Conservation (phyloP, 2,329 filamentous ascomycete species). For the Fusarium sp. region DNA sequence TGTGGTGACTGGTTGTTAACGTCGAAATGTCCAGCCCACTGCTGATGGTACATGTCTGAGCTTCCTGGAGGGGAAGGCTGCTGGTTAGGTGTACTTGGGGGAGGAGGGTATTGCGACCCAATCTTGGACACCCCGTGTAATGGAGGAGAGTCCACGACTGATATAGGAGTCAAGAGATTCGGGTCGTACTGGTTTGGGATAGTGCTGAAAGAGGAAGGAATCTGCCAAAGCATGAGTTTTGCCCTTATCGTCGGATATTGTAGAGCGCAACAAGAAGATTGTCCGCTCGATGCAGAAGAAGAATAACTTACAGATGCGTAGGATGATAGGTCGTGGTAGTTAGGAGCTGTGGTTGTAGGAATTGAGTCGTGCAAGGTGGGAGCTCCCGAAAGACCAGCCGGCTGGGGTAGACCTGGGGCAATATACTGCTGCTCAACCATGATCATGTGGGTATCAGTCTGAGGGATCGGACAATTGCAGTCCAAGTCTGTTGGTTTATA, state of each 20-base stretch:
- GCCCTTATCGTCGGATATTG: background rate
- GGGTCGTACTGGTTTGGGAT: constrained; percentile 54
- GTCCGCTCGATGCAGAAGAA: background rate
- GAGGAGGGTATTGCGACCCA: constrained; percentile 54
- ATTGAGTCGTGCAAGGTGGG: constrained; percentile 44
- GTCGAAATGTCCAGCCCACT: constrained; percentile 54
- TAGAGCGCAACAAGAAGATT: background rate
- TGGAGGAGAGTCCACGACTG: constrained; percentile 60
- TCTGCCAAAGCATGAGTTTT: constrained; percentile 32
- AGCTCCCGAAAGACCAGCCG: constrained; percentile 47
- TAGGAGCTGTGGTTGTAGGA: constrained; percentile 42
- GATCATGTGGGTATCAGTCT: constrained; percentile 44
- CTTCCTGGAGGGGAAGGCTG: constrained; percentile 61
- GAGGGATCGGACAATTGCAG: constrained; percentile 39
- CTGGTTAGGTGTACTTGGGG: constrained; percentile 53
- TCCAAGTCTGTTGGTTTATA: constrained; percentile 37
- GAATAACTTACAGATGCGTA: constrained; percentile 49
- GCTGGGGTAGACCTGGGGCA: constrained; percentile 48
- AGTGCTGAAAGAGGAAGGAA: constrained; percentile 46
- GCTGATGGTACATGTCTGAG: constrained; percentile 58
- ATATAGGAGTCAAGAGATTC: constrained; percentile 63
- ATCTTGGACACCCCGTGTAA: constrained; percentile 58
- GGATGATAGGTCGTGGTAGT: constrained; percentile 47
- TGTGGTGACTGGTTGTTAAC: constrained; percentile 56
- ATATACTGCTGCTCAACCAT: constrained; percentile 53